Base-by-base conservation (phyloP, 129 eudicot species). In the Centaurea solstitialis region DNA sequence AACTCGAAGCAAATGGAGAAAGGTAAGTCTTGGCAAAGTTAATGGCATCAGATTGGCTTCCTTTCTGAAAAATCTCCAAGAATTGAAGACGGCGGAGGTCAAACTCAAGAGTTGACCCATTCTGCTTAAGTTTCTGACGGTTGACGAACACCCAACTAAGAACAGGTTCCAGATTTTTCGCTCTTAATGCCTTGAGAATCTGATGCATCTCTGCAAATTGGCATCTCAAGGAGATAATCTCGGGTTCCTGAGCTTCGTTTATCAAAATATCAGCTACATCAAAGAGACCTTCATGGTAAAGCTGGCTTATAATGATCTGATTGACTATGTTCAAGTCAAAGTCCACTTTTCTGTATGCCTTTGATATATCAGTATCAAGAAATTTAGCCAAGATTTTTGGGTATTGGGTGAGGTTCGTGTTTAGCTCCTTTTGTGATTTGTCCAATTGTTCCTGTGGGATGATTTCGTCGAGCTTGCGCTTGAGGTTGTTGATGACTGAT, bases 201-300 rank as follows among this genome's bases (percentile, higher is more conserved):
- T 86, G 72, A 68, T 82, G 78, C 89, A 86, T 77, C 64, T 78
- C 81, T n/a, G 68, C 24, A 73, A 81, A 85, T 21, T 73, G 86
- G 8, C 39, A 67, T 57, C 73, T 81, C 18, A 81, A 39, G 37
- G 77, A 39, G 9, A 77, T 40, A 4, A 65, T 79, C 10, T 86
- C 89, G 23, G 81, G 83, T 68, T 74, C 86, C 24, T 72, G 66
- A 20, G 81, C 70, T 18, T 86, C 86, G 2, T 40, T 81, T 57
- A 81, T 70, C 23, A 86, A 82, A 61, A 67, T 72, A 69, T 86
- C 84, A 3, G 86, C 89, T 6, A 75, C 22, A 53, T 86, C 78
- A 82, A 86, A 86, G 6, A 78, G 78, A 24, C 86, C 84, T 59
- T 81, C 84, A 21, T 82, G 81, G 62, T 81, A 86, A 10, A 86